Conservation (phyloP, 768 basidiomycete species). For the Tricholomella constricta region DNA sequence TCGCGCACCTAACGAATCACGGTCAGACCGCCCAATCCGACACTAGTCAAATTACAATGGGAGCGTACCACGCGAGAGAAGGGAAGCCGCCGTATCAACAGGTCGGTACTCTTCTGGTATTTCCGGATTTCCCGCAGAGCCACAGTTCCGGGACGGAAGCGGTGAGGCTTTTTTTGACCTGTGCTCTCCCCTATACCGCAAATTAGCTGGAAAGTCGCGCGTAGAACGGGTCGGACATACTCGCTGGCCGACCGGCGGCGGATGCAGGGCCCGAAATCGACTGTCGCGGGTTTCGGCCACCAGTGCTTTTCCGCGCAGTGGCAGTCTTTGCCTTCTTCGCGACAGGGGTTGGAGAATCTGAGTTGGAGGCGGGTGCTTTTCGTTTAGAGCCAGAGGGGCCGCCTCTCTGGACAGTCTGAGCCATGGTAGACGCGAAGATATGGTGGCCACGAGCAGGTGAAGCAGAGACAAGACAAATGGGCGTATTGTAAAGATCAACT, state of each 20-base stretch:
- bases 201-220: neutral
- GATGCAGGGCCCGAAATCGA: conserved; percentile 21
- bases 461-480: neutral
- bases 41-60: neutral
- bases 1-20: conserved; percentile 80
- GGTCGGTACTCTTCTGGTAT: conserved; percentile 92
- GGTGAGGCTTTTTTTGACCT: conserved; percentile 45
- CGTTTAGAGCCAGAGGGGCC: conserved; percentile 47
- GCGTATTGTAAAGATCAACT: conserved; percentile 27
- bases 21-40: neutral
- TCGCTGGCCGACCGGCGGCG: conserved; percentile 8
- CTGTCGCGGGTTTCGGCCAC: conserved; percentile 56
- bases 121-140: conserved; percentile 91
- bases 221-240: neutral
- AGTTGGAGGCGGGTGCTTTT: conserved; percentile 43
- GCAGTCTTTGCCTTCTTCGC: conserved; percentile 51
- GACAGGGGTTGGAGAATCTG: conserved; percentile 49
- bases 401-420: conserved; percentile 65
- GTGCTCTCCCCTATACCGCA: neutral
- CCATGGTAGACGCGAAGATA: conserved; percentile 45
- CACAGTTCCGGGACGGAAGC: conserved; percentile 90
- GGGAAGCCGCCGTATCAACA: conserved; percentile 84
- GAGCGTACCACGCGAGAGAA: conserved; percentile 86
- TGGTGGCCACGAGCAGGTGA: neutral
- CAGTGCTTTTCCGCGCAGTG: conserved; percentile 87